Evolutionary conservation across 1,284 basidiomycete genomes (phyloP), one percentile per base, ranked within the genome.

Genomic region (Pisolithus thermaeus): DNA sequence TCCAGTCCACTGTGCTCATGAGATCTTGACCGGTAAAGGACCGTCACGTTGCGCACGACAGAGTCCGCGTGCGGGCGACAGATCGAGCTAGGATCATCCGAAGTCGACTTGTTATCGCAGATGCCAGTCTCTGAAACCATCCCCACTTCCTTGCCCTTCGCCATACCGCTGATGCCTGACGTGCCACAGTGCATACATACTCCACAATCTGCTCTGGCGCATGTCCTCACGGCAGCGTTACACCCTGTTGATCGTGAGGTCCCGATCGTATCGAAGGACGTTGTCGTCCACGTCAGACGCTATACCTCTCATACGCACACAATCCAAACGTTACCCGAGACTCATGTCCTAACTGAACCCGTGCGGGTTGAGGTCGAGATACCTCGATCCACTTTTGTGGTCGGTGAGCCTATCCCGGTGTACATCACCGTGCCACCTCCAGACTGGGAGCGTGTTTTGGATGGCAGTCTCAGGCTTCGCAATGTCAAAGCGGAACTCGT

Each of bases 351-450:
- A 7, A 73, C 78, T n/a, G 70, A 79, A 41, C 88, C 88, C 14
- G 82, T 83, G 3, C 74, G 68, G 27, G 75, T 90, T 23, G 74
- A 84, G 52, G 79, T 84, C 30, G 79, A 91, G 65, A 66, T 91
- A 20, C 85, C 88, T 28, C 75, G 87, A 52, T 78, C 80, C 14
- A 81, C 75, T 1, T 91, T 85, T 66, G 76, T 74, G 49, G 77
- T 78, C 1, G 80, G 80, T 22, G 89, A 91, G 60, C 68, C 78
- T 20, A 81, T 91, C 42, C 85, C 88, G 2, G 69, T 90, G 27
- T 91, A 91, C 61, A 74, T 90, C 45, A 88, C 85, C 5, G 73
- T 91, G 3, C 87, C 89, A 7, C 77, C 86, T 14, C 88, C 88
- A 12, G 64, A 72, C 25, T 72, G 76, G 41, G 79, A 83, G 54